Conservation (phyloP, 176 grass and related monocot genomes). For the Triticum urartu region DNA sequence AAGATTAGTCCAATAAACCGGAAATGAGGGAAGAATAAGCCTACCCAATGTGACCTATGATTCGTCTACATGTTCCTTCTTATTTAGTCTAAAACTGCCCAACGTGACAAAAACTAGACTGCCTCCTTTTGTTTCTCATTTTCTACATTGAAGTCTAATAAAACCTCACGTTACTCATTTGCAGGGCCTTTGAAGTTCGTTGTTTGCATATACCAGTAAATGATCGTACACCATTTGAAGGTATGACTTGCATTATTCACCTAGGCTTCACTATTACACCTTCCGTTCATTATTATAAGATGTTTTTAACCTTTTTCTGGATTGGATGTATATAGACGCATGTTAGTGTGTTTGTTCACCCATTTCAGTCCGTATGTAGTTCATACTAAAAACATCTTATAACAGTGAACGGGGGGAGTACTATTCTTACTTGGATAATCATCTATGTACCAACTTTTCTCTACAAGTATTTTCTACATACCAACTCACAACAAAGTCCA, state of each 20-base stretch:
- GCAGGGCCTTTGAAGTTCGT: slow-evolving; percentile 75
- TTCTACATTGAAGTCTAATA: not conserved
- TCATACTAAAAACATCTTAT: too few species aligned
- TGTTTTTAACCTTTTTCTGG: too few species aligned
- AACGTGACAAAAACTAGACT: not conserved
- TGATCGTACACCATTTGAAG: slow-evolving; percentile 90
- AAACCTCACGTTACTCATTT: not conserved
- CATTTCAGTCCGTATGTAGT: too few species aligned
- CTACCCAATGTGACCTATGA: too few species aligned
- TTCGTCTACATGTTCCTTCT: not conserved
- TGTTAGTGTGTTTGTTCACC: too few species aligned
- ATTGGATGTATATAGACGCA: too few species aligned
- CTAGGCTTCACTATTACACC: not conserved
- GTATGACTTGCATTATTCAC: slow-evolving; percentile 30
- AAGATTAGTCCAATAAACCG: too few species aligned
- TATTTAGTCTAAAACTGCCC: not conserved
- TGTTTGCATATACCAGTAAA: slow-evolving; percentile 91
- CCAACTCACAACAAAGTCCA: too few species aligned
- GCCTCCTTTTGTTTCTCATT: not conserved
- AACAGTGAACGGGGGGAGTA: too few species aligned
- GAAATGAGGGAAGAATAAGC: too few species aligned
- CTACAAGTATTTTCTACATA: too few species aligned
- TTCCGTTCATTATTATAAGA: not conserved
- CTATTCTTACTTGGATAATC: too few species aligned
- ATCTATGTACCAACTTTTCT: not conserved